Conservation (phyloP, 192 early-diverging fungal species). For the Gamsiella multidivaricata region DNA sequence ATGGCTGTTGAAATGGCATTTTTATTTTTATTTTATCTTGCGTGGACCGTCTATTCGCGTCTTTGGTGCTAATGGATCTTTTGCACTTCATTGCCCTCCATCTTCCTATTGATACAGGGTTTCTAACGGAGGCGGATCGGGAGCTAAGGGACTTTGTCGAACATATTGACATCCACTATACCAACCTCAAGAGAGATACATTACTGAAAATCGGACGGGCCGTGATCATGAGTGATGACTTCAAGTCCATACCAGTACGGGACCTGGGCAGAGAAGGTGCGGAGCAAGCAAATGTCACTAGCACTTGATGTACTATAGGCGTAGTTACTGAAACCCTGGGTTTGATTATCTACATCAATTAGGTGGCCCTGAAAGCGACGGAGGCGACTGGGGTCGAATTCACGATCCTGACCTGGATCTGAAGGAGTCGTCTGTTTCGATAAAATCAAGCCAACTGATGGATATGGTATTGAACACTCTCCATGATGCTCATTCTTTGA, state of each 20-base stretch:
- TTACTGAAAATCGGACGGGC: conserved; percentile 57
- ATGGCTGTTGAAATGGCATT: not conserved
- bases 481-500: conserved; percentile 13
- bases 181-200: conserved; percentile 55
- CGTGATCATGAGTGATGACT: conserved; percentile 60
- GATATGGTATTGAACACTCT: conserved; percentile 40
- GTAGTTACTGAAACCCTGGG: not conserved
- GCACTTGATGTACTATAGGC: not conserved
- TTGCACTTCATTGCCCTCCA: too few relatives aligned
- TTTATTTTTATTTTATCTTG: not conserved
- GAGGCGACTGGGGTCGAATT: conserved; percentile 21
- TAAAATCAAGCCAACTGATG: conserved; percentile 28
- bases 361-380: conserved; percentile 32
- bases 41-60: not conserved
- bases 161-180: conserved; percentile 62
- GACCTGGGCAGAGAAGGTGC: conserved; percentile 31
- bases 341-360: not conserved
- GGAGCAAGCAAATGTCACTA: too few relatives aligned
- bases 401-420: conserved; percentile 18
- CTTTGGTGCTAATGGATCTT: too few relatives aligned
- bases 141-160: conserved; percentile 55
- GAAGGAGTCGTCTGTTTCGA: conserved; percentile 33
- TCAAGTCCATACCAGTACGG: conserved; percentile 39
- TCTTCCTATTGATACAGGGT: conserved; percentile 8
- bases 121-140: conserved; percentile 38